Percentiles rank a stretch among this genome's conserved stretches.
phyloP scores from a whole-genome alignment of 169 alveolate genomes.

The Plasmodium cynomolgi region DNA sequence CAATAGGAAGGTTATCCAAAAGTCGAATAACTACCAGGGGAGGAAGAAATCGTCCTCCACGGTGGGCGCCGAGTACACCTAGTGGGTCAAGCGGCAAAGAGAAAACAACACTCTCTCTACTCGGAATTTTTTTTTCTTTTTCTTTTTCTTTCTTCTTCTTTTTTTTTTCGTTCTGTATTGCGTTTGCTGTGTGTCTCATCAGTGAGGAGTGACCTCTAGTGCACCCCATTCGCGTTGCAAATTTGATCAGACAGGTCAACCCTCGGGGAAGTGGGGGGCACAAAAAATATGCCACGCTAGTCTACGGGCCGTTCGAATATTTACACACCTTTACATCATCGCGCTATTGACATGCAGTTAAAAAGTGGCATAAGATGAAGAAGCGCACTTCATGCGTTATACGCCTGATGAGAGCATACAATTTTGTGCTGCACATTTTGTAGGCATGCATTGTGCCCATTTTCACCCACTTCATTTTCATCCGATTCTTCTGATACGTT shows the following conservation, averaged over 20 bases:
- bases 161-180: background rate
- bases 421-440: background rate
- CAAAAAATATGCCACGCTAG: background rate
- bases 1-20: conserved; percentile 61
- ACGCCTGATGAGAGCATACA: background rate
- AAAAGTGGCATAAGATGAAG: background rate
- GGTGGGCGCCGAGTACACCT: background rate
- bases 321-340: background rate
- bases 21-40: conserved; percentile 26
- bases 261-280: background rate
- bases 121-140: background rate
- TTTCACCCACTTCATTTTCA: background rate
- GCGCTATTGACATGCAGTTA: background rate
- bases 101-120: background rate
- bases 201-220: background rate
- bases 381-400: background rate
- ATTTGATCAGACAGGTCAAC: background rate
- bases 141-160: background rate
- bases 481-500: background rate
- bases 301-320: background rate
- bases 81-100: background rate
- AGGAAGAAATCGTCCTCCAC: conserved; percentile 13
- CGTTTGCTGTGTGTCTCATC: background rate
- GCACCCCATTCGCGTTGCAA: background rate
- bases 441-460: background rate